These are phyloP conservation scores for Physcomitrium patens DNA, from an alignment of 225 moss, liverwort and hornwort genomes.

Conservation along the genomic window DNA sequence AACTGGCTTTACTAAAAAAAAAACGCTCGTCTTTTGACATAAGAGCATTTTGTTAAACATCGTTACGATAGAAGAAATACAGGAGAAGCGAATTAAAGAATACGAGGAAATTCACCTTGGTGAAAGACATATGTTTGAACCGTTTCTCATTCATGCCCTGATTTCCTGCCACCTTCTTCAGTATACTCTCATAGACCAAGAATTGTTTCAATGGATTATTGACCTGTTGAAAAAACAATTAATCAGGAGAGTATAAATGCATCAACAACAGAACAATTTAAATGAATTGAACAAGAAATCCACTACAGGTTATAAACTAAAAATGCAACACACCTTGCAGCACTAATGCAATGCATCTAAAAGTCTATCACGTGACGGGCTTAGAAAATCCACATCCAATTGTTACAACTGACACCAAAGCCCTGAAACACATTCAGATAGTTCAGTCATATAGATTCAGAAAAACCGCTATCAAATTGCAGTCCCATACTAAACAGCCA, in stretches of 20 bases:
- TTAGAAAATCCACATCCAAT: conserved; percentile 11
- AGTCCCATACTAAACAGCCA: not conserved
- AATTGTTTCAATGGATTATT: conserved; percentile 81
- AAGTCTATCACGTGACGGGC: not conserved
- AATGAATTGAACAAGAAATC: conserved; percentile 17
- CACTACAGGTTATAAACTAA: not conserved
- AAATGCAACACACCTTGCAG: conserved; percentile 4
- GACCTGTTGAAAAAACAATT: conserved; percentile 53
- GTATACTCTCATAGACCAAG: conserved; percentile 71
- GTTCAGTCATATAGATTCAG: conserved; percentile 14
- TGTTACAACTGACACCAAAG: not conserved
- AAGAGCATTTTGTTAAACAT: not conserved
- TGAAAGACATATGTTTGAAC: conserved; percentile 57
- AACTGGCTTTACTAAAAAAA: conserved; percentile 3
- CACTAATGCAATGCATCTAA: not conserved
- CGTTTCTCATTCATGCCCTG: conserved; percentile 60
- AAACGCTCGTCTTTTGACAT: not conserved
- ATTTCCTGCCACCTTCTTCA: conserved; percentile 71
- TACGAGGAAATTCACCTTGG: conserved; percentile 54
- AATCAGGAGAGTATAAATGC: conserved; percentile 17
- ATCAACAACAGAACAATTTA: conserved; percentile 1
- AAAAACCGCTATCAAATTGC: not conserved
- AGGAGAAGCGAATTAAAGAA: conserved; percentile 1
- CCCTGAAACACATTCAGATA: not conserved
- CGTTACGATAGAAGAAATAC: conserved; percentile 3